A percentile compares a stretch with the other conserved stretches of the same genome.
These are phyloP conservation scores for Evernia prunastri DNA, from an alignment of 495 filamentous ascomycete genomes.

Conservation along the genomic window DNA sequence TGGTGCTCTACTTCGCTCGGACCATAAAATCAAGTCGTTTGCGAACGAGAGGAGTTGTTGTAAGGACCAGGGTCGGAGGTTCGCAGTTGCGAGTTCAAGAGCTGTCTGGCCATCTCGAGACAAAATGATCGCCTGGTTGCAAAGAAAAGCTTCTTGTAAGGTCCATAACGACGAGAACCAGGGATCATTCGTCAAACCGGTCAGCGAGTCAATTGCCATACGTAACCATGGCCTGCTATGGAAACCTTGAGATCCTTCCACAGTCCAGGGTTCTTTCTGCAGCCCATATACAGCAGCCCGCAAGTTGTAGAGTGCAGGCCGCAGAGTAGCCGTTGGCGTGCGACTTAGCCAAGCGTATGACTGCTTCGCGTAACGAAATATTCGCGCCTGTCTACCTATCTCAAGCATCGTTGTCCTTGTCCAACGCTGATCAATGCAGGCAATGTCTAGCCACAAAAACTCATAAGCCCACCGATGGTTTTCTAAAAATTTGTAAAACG, in stretches of 20 bases:
- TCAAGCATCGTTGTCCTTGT: constrained; percentile 11
- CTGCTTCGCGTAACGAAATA: constrained; percentile 15
- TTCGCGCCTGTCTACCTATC: constrained; percentile 18
- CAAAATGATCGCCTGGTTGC: constrained; percentile 6
- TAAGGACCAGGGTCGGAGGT: neutral
- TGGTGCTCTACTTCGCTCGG: constrained; percentile 14
- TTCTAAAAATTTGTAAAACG: neutral
- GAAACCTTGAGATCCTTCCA: neutral
- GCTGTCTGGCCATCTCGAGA: no score
- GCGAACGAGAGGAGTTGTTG: constrained; percentile 12
- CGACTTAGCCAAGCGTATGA: constrained; percentile 19
- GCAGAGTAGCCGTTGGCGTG: neutral
- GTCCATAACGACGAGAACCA: constrained; percentile 22
- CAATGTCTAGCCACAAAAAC: constrained; percentile 16
- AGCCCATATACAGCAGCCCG: constrained; percentile 2
- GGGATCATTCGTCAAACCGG: constrained; percentile 11
- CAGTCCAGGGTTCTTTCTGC: neutral
- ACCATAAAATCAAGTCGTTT: constrained; percentile 16
- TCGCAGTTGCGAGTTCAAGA: neutral
- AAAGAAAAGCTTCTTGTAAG: constrained; percentile 17
- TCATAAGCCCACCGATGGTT: neutral
- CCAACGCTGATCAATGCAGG: constrained; percentile 21
- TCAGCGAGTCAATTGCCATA: constrained; percentile 8
- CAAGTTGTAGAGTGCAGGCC: neutral
- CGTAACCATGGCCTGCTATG: constrained; percentile 9